Conservation (phyloP, 495 filamentous ascomycete species). For the Recurvomyces mirabilis region DNA sequence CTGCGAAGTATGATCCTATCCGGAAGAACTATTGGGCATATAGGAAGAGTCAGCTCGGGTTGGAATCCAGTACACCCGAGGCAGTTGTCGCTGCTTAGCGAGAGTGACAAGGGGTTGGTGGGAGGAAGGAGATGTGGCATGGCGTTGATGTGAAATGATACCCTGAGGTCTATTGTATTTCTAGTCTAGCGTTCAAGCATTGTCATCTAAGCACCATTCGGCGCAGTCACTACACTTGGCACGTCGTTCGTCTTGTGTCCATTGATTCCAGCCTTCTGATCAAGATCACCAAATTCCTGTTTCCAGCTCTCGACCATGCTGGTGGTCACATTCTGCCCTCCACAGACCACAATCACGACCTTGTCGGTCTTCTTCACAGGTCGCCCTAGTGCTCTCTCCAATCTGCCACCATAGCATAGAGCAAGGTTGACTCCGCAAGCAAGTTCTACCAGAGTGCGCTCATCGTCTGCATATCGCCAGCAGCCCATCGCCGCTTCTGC, state of each 20-base stretch:
- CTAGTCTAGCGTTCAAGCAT: not conserved
- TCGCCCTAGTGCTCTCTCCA: slow-evolving; percentile 51
- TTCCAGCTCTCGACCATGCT: slow-evolving; percentile 55
- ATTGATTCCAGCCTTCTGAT: slow-evolving; percentile 3
- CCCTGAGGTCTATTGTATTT: not conserved
- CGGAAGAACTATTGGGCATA: slow-evolving; percentile 88
- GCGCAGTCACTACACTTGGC: slow-evolving; percentile 22
- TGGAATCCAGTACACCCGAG: no score
- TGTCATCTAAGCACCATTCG: slow-evolving; percentile 1
- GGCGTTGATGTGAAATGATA: slow-evolving; percentile 10
- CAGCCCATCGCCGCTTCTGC: slow-evolving; percentile 68
- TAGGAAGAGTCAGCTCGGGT: slow-evolving; percentile 41
- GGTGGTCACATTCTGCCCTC: slow-evolving; percentile 63
- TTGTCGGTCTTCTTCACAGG: slow-evolving; percentile 47
- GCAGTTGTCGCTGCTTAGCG: no score
- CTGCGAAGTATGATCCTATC: slow-evolving; percentile 81
- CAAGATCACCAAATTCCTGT: slow-evolving; percentile 37
- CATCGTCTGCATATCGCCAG: slow-evolving; percentile 68
- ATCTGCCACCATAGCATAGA: slow-evolving; percentile 47
- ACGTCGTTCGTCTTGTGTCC: slow-evolving; percentile 5
- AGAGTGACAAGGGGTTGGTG: no score
- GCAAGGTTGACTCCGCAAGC: slow-evolving; percentile 59
- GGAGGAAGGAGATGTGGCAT: not conserved
- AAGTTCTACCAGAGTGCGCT: slow-evolving; percentile 67
- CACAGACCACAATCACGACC: slow-evolving; percentile 79